Base-by-base conservation (phyloP, 352 stramenopile species). In the Thraustochytrium sp. region DNA sequence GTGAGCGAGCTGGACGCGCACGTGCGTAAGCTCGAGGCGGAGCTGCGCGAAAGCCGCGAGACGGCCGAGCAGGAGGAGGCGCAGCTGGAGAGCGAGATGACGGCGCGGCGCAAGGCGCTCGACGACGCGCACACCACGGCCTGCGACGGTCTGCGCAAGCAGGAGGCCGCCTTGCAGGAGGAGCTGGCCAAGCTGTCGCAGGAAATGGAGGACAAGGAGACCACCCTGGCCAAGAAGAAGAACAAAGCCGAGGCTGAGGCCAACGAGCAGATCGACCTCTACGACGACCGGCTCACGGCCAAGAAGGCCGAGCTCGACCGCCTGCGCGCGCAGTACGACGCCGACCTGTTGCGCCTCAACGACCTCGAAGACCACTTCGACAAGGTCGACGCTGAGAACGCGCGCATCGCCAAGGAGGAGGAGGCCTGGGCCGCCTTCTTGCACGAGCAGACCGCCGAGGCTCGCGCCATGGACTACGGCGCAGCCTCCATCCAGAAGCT, bases 321-420 rank as follows among this genome's bases (percentile, higher is more conserved):
- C 5, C 84, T 94, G 26, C 86, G 90, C 62, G 29, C 77, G 0
- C 86, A 65, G 8, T 91, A 91, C 74, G 64, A 86, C 72, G 75
- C 86, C 2, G 91, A 95, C 72, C 61, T 84, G 11, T 87, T 85
- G 44, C 86, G 93, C 77, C 92, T 91, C 46, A 74, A 90, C 11
- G 88, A 93, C 85, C 87, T 95, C 11, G 88, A 93, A 54, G 90
- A 94, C 49, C 90, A 95, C 74, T 95, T 95, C 83, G 86, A 91
- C 65, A 93, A 93, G 87, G 89, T 92, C 64, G 92, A 95, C 74
- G 90, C 93, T 74, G 91, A 95, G 83, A 91, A 94, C 80, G 88
- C 88, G 37, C 90, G 90, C n/a, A 94, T 94, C 53, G 91, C 93
- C 68, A 87, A 89, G 1, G 92, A 95, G 56, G 91, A 94, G 85